Evolutionary conservation across 768 basidiomycete species (phyloP).

Genomic region (Suillus weaverae): DNA sequence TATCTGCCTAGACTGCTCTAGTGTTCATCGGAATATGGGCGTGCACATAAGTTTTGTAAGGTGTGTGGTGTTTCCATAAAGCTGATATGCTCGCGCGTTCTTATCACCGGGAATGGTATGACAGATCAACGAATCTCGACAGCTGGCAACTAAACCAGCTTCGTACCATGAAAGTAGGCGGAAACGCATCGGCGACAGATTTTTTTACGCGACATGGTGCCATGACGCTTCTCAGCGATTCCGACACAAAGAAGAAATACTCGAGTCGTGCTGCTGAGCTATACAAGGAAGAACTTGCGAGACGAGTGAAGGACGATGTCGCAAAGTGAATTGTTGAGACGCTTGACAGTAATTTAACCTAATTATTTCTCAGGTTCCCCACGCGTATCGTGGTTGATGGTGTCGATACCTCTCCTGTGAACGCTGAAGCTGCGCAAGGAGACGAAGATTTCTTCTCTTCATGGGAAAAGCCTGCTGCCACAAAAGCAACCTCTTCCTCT

Average conservation of each 20-base stretch:
- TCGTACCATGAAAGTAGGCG: constrained; percentile 95
- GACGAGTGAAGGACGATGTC: constrained; percentile 75
- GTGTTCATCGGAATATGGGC: constrained; percentile 93
- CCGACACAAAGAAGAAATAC: constrained; percentile 90
- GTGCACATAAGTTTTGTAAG: constrained; percentile 97
- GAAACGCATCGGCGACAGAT: constrained; percentile 82
- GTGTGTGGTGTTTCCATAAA: constrained; percentile 43
- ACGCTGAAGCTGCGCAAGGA: constrained; percentile 43
- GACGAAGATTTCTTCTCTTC: constrained; percentile 97
- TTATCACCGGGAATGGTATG: constrained; percentile 14
- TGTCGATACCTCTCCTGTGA: constrained; percentile 45
- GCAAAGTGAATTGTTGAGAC: constrained; percentile 48
- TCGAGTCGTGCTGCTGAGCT: constrained; percentile 77
- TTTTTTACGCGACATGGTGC: constrained; percentile 92
- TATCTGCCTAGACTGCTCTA: constrained; percentile 97
- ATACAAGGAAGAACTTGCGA: constrained; percentile 90
- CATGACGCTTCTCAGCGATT: constrained; percentile 60
- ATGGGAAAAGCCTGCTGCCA: constrained; percentile 84
- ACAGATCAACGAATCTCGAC: constrained; percentile 94
- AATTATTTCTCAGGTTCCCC: constrained; percentile 57
- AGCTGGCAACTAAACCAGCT: constrained; percentile 90
- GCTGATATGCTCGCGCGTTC: constrained; percentile 4
- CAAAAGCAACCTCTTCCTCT: constrained; percentile 53
- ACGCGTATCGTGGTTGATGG: constrained; percentile 82
- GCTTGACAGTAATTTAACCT: neutral